Evolutionary conservation across 2,329 filamentous ascomycete genomes (phyloP).

Genomic region (Chaetomium olivaceum): DNA sequence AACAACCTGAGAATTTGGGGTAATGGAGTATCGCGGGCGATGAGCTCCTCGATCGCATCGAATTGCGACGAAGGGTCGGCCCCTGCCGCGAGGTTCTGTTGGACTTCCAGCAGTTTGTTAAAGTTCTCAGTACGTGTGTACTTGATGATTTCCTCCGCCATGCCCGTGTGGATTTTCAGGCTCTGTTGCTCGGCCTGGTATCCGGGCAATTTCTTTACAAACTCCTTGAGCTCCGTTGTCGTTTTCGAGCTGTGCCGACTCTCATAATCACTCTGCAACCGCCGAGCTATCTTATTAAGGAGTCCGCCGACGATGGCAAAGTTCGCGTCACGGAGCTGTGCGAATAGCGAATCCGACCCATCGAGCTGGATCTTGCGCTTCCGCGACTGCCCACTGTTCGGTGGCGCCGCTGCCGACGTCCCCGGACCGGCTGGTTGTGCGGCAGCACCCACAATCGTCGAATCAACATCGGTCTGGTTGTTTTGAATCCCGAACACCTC

Average conservation of each 20-base stretch:
- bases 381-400: slow-evolving; percentile 54
- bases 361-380: slow-evolving; percentile 90
- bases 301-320: slow-evolving; percentile 90
- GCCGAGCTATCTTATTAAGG: slow-evolving; percentile 85
- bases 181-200: slow-evolving; percentile 94
- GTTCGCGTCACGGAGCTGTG: slow-evolving; percentile 85
- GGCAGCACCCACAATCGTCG: slow-evolving; percentile 78
- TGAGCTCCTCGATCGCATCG: slow-evolving; percentile 90
- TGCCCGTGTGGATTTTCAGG: slow-evolving; percentile 84
- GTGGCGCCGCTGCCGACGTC: slow-evolving; percentile 52
- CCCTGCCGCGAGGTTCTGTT: slow-evolving; percentile 91
- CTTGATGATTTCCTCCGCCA: slow-evolving; percentile 95
- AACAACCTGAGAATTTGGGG: slow-evolving; percentile 80
- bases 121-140: slow-evolving; percentile 88
- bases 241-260: slow-evolving; percentile 82
- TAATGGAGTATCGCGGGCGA: slow-evolving; percentile 79
- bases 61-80: slow-evolving; percentile 87
- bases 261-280: slow-evolving; percentile 84
- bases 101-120: slow-evolving; percentile 83
- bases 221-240: slow-evolving; percentile 87
- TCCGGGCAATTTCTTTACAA: slow-evolving; percentile 88
- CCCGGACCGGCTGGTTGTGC: slow-evolving; percentile 54
- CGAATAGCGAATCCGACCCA: slow-evolving; percentile 84
- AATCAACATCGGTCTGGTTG: slow-evolving; percentile 90
- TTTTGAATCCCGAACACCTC: slow-evolving; percentile 90